These are phyloP conservation scores for Rhizophora mangle DNA, from an alignment of 345 rosid species.

Conservation along the genomic window DNA sequence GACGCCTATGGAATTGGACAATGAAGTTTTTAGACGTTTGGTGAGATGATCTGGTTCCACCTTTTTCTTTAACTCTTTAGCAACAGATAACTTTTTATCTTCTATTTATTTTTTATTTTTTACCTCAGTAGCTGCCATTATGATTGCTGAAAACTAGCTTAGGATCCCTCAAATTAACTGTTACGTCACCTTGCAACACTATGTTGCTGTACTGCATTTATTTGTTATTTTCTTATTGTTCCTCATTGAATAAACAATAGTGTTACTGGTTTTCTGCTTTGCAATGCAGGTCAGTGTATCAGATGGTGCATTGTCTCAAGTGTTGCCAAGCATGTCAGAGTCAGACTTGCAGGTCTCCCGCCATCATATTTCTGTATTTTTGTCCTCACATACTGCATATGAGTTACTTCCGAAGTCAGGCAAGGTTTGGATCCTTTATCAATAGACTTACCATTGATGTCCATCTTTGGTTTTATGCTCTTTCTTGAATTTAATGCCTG, in stretches of 20 bases:
- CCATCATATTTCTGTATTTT: slow-evolving; percentile 39
- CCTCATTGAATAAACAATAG: not conserved
- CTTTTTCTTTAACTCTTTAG: not conserved
- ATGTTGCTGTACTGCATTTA: slow-evolving; percentile 6
- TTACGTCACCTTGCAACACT: not conserved
- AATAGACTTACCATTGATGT: slow-evolving; percentile 3
- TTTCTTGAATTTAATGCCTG: not conserved
- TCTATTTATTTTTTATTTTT: too few relatives aligned
- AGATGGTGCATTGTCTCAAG: slow-evolving; percentile 28
- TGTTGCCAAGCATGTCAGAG: slow-evolving; percentile 16
- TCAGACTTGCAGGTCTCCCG: slow-evolving; percentile 27
- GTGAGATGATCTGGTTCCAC: slow-evolving; percentile 19
- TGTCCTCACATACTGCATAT: slow-evolving; percentile 75
- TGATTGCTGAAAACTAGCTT: too few relatives aligned
- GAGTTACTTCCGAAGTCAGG: slow-evolving; percentile 97
- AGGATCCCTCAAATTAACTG: too few relatives aligned
- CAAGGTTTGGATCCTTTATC: slow-evolving; percentile 70
- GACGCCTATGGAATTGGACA: slow-evolving; percentile 29
- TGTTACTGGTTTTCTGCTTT: slow-evolving; percentile 6
- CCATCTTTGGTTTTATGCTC: not conserved
- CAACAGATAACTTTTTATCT: too few relatives aligned
- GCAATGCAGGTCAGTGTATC: slow-evolving; percentile 39
- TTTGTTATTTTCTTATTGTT: not conserved
- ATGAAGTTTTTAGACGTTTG: slow-evolving; percentile 24
- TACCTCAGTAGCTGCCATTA: too few relatives aligned